These are phyloP conservation scores for Candida silvicultrix DNA, from an alignment of 805 yeast species.

Conservation along the genomic window DNA sequence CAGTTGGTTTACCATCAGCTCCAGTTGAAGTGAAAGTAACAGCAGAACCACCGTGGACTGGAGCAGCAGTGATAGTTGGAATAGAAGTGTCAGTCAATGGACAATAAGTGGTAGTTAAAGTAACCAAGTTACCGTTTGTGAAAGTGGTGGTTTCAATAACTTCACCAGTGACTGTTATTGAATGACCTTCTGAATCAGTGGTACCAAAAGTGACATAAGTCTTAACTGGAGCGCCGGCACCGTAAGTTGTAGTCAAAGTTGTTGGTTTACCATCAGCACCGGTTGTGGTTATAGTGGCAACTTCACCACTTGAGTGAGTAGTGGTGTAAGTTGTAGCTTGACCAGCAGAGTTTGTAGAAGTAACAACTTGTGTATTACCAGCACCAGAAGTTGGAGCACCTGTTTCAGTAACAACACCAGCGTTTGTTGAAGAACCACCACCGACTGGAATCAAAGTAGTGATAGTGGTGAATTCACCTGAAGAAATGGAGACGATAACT, in stretches of 20 bases:
- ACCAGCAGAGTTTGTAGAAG: conserved; percentile 1
- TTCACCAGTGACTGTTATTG: not conserved
- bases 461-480: not conserved
- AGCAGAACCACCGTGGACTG: conserved; percentile 9
- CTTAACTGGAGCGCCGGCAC: not conserved
- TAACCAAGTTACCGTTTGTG: not conserved
- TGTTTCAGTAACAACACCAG: too few species aligned
- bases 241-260: conserved; percentile 10
- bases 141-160: not conserved
- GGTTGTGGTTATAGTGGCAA: conserved; percentile 11
- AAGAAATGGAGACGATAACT: not conserved
- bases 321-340: not conserved
- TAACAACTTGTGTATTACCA: conserved; percentile 3
- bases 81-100: not conserved
- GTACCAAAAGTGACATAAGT: conserved; percentile 25
- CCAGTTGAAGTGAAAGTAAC: conserved; percentile 12
- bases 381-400: too few species aligned
- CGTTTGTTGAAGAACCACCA: not conserved
- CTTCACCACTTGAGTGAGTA: conserved; percentile 9
- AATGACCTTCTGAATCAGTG: conserved; percentile 4
- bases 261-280: conserved; percentile 19
- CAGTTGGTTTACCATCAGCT: conserved; percentile 19
- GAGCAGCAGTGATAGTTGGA: not conserved
- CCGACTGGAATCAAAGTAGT: not conserved
- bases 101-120: not conserved